These are phyloP conservation scores for Colletotrichum lentis DNA, from an alignment of 2,329 filamentous ascomycete species.

Conservation along the genomic window DNA sequence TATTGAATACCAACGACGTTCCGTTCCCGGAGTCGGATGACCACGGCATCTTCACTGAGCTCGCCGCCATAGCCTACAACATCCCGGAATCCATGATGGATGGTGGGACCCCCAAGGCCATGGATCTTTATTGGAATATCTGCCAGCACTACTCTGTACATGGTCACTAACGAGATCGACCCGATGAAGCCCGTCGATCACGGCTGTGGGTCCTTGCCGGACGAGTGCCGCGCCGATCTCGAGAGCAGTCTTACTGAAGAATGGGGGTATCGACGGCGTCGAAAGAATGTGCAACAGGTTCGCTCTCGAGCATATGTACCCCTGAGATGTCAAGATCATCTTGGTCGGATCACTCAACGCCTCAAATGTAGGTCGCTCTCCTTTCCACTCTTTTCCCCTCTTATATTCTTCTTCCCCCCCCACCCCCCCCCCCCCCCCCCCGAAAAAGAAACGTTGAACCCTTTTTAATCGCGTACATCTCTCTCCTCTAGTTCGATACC, in stretches of 20 bases:
- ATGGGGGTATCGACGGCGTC: not conserved
- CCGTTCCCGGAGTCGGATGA: not conserved
- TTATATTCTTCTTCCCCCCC: too few species aligned
- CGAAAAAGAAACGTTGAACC: too few species aligned
- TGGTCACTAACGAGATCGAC: not conserved
- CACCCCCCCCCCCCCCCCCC: too few species aligned
- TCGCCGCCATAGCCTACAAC: not conserved
- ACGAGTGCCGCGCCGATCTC: not conserved
- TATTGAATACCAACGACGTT: not conserved
- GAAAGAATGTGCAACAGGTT: not conserved
- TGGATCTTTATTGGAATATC: slow-evolving; percentile 2
- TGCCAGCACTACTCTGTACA: slow-evolving; percentile 21
- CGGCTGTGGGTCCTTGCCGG: slow-evolving; percentile 1
- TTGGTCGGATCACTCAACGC: not conserved
- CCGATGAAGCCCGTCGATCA: not conserved
- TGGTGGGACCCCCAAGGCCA: not conserved
- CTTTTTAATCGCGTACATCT: not conserved
- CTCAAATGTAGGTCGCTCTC: not conserved
- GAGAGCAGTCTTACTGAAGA: not conserved
- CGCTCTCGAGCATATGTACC: not conserved
- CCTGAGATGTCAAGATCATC: not conserved
- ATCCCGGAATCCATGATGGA: not conserved
- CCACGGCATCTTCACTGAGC: not conserved
- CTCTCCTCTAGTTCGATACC: not conserved
- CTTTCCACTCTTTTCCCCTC: not conserved